Percentiles rank a stretch among this genome's conserved stretches.
Evolutionary conservation across 208 protist species (phyloP).

Genomic region (Leishmania tarentolae): DNA sequence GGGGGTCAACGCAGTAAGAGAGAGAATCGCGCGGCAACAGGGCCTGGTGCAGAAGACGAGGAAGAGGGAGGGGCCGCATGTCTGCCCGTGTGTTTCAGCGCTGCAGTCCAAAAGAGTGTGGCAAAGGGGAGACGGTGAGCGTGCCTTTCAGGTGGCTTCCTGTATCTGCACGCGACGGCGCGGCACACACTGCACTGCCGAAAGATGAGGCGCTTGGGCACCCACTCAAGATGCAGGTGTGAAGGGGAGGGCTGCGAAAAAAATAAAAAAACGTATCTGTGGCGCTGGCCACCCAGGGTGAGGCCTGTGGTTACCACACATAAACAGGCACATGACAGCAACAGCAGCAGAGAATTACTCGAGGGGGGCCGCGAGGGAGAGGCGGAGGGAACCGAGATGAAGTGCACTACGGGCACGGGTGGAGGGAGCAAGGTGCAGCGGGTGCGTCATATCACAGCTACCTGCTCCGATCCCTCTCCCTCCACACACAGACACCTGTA

Average conservation of each 20-base stretch:
- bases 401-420: background rate
- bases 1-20: background rate
- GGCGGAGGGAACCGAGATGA: background rate
- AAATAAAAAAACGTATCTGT: too few relatives aligned
- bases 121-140: background rate
- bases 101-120: background rate
- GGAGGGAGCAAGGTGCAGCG: background rate
- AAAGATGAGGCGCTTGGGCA: background rate
- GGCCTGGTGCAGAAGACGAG: too few relatives aligned
- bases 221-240: background rate
- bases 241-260: background rate
- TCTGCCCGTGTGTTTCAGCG: background rate
- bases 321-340: background rate
- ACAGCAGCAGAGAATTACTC: background rate
- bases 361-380: background rate
- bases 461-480: background rate
- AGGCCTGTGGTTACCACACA: background rate
- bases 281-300: background rate
- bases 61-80: background rate
- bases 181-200: background rate
- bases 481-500: background rate
- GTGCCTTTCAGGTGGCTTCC: background rate
- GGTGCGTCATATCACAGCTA: background rate
- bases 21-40: background rate
- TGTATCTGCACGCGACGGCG: background rate